phyloP scores from a whole-genome alignment of 2,329 filamentous ascomycete species.

The Calonectria montana region DNA sequence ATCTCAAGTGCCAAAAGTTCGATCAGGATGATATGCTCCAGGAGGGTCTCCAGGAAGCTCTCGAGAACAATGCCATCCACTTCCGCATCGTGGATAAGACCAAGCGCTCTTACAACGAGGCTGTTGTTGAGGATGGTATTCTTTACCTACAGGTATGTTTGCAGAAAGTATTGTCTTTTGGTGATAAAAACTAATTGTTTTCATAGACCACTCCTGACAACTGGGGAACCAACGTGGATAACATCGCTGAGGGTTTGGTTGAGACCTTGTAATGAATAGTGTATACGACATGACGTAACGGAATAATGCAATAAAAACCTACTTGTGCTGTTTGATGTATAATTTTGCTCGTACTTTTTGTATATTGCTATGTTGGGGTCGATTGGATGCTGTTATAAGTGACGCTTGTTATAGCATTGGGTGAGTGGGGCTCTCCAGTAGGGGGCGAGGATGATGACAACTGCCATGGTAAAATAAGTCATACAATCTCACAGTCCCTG shows the following conservation, averaged over 20 bases:
- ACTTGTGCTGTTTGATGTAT: background rate
- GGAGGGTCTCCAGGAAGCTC: conserved; percentile 60
- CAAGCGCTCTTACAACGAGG: conserved; percentile 57
- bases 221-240: conserved; percentile 52
- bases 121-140: conserved; percentile 59
- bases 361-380: background rate
- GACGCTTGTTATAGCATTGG: no score
- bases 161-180: background rate
- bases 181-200: background rate
- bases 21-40: conserved; percentile 60
- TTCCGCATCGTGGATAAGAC: conserved; percentile 60
- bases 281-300: background rate
- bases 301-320: background rate
- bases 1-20: conserved; percentile 58
- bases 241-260: conserved; percentile 50
- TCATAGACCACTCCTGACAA: conserved; percentile 47
- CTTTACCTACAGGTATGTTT: conserved; percentile 61
- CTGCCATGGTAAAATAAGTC: no score
- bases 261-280: conserved; percentile 45
- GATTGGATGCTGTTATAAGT: background rate
- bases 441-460: no score
- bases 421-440: no score
- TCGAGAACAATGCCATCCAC: conserved; percentile 55
- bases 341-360: background rate
- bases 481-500: no score